Conservation (phyloP, 352 stramenopile genomes). For the Globisporangium acanthophoron region DNA sequence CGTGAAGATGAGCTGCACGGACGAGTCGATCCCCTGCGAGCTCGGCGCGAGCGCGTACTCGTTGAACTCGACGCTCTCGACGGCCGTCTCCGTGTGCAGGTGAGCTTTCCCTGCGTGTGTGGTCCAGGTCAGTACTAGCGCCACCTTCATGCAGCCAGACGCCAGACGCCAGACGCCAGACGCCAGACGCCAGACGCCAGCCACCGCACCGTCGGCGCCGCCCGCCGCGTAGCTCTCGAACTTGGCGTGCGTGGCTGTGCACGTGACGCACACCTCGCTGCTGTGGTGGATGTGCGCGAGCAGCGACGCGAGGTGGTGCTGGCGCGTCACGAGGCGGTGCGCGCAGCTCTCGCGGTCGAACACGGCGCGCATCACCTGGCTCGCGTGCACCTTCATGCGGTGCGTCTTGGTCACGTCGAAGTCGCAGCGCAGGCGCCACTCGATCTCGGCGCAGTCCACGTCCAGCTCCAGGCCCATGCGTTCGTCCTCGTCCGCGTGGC, state of each 20-base stretch:
- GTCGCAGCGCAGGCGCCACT: conserved; percentile 68
- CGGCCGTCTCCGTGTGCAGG: conserved; percentile 77
- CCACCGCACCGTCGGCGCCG: conserved; percentile 30
- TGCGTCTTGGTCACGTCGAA: conserved; percentile 87
- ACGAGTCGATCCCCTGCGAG: conserved; percentile 30
- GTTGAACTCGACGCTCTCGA: conserved; percentile 72
- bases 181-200: background rate
- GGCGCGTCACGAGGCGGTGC: conserved; percentile 49
- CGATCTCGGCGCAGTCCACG: conserved; percentile 57
- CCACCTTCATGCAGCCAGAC: no score
- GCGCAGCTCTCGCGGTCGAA: conserved; percentile 57
- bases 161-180: background rate
- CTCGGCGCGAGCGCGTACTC: conserved; percentile 54
- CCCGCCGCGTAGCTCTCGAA: conserved; percentile 79
- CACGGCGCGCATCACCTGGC: conserved; percentile 72
- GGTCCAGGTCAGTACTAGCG: no score
- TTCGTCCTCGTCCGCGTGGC: conserved; percentile 5
- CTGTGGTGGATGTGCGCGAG: conserved; percentile 80
- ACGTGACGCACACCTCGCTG: conserved; percentile 71
- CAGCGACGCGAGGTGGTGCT: conserved; percentile 71
- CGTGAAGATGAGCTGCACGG: conserved; percentile 78
- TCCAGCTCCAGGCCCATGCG: conserved; percentile 34
- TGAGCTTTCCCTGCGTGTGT: conserved; percentile 44
- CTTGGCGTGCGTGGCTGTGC: conserved; percentile 52
- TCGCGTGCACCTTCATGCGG: conserved; percentile 73